phyloP scores from a whole-genome alignment of 768 basidiomycete species.

The Pluteus cervinus region DNA sequence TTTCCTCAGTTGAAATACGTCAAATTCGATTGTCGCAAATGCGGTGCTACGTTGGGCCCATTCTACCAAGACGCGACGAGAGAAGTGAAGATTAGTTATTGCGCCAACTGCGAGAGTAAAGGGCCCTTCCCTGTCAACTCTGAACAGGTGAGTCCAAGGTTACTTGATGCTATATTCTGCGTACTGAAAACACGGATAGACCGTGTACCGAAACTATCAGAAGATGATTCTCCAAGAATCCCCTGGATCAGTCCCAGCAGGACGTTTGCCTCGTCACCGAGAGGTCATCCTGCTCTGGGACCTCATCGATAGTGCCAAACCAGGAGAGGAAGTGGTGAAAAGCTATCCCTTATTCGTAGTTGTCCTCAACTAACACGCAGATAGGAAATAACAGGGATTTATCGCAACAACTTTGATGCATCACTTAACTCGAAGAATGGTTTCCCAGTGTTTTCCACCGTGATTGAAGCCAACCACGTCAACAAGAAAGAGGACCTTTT shows the following conservation, averaged over 20 bases:
- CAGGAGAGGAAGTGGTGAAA: constrained; percentile 94
- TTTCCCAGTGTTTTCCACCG: constrained; percentile 97
- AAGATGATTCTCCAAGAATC: constrained; percentile 98
- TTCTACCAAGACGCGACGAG: constrained; percentile 97
- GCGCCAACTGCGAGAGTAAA: constrained; percentile 88
- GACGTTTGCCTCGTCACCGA: constrained; percentile 92
- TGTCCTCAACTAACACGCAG: neutral
- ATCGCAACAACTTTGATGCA: constrained; percentile 98
- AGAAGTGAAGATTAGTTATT: constrained; percentile 93
- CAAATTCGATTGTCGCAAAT: constrained; percentile 97
- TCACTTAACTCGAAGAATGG: constrained; percentile 98
- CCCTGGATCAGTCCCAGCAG: constrained; percentile 95
- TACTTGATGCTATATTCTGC: neutral
- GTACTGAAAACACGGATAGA: constrained; percentile 40
- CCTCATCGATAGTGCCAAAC: constrained; percentile 95
- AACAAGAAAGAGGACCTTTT: constrained; percentile 99
- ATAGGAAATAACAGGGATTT: constrained; percentile 98
- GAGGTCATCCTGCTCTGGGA: constrained; percentile 98
- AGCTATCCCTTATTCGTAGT: neutral
- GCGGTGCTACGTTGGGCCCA: constrained; percentile 89
- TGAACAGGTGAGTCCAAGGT: constrained; percentile 61
- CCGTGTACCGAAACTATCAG: constrained; percentile 97
- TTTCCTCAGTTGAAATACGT: constrained; percentile 99
- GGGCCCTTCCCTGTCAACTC: constrained; percentile 97
- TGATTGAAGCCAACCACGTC: constrained; percentile 97